A percentile compares a stretch with the other conserved stretches of the same genome.
phyloP scores from a whole-genome alignment of 805 yeast genomes.

The Diddensiella santjacobensis region DNA sequence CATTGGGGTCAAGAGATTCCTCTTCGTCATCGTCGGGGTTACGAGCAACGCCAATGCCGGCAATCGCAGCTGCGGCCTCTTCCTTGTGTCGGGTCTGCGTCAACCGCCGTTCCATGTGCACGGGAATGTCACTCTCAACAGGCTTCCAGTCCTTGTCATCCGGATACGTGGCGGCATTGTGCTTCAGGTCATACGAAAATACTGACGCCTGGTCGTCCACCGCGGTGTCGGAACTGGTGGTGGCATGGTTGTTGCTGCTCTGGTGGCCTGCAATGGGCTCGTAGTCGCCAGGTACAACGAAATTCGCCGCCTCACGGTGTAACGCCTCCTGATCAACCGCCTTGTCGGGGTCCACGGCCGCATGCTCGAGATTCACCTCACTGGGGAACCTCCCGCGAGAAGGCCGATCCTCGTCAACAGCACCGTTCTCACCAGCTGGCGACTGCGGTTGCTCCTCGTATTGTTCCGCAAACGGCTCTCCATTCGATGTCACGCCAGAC shows the following conservation, averaged over 20 bases:
- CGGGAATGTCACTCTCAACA: slow-evolving; percentile 28
- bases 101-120: slow-evolving; percentile 32
- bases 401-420: slow-evolving; percentile 9
- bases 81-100: slow-evolving; percentile 32
- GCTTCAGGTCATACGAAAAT: slow-evolving; percentile 33
- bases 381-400: slow-evolving; percentile 24
- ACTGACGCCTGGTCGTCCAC: slow-evolving; percentile 29
- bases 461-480: slow-evolving; percentile 24
- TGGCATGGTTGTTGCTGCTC: not conserved
- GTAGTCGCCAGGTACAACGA: slow-evolving; percentile 17
- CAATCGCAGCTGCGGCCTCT: slow-evolving; percentile 25
- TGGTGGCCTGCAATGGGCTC: not conserved
- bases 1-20: slow-evolving; percentile 16
- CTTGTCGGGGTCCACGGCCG: slow-evolving; percentile 16
- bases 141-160: slow-evolving; percentile 32
- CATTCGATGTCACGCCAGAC: slow-evolving; percentile 27
- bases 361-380: slow-evolving; percentile 22
- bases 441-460: slow-evolving; percentile 3
- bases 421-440: slow-evolving; percentile 3
- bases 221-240: slow-evolving; percentile 10
- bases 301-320: slow-evolving; percentile 17
- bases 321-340: slow-evolving; percentile 20
- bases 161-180: slow-evolving; percentile 28
- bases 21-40: slow-evolving; percentile 23
- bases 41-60: slow-evolving; percentile 34